Percentiles rank a stretch among this genome's conserved stretches.
phyloP scores from a whole-genome alignment of 2,329 filamentous ascomycete species.

The Neurospora crassa region DNA sequence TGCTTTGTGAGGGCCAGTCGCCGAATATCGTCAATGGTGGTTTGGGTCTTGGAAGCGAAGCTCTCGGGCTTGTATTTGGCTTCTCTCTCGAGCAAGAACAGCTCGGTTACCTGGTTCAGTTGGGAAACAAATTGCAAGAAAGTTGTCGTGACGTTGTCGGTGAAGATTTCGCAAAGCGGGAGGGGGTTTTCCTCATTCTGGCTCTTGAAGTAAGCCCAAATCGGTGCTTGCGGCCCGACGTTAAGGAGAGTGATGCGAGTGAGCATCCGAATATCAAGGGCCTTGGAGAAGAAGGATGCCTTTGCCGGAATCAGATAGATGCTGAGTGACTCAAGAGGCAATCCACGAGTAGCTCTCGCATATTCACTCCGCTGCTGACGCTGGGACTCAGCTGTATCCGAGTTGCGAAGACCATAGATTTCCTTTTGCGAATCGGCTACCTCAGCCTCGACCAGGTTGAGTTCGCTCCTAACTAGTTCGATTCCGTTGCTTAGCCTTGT shows the following conservation, averaged over 20 bases:
- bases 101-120: slow-evolving; percentile 43
- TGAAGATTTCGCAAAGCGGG: slow-evolving; percentile 48
- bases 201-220: slow-evolving; percentile 48
- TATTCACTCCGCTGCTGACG: slow-evolving; percentile 37
- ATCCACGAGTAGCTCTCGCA: slow-evolving; percentile 46
- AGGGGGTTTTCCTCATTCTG: slow-evolving; percentile 43
- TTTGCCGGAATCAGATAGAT: slow-evolving; percentile 52
- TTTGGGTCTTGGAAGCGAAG: slow-evolving; percentile 39
- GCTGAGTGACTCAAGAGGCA: slow-evolving; percentile 43
- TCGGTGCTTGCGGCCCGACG: slow-evolving; percentile 49
- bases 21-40: slow-evolving; percentile 49
- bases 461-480: slow-evolving; percentile 25
- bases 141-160: slow-evolving; percentile 48
- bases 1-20: slow-evolving; percentile 49
- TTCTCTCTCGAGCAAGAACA: slow-evolving; percentile 49
- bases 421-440: slow-evolving; percentile 25
- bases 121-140: slow-evolving; percentile 46
- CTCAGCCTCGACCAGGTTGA: slow-evolving; percentile 28
- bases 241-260: slow-evolving; percentile 51
- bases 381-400: slow-evolving; percentile 16
- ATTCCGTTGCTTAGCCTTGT: slow-evolving; percentile 23
- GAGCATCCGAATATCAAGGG: slow-evolving; percentile 48
- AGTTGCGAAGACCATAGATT: slow-evolving; percentile 1
- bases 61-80: slow-evolving; percentile 42
- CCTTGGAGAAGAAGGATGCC: slow-evolving; percentile 44